These are phyloP conservation scores for Backusella sp. DNA, from an alignment of 192 early-diverging fungal genomes.

Conservation along the genomic window DNA sequence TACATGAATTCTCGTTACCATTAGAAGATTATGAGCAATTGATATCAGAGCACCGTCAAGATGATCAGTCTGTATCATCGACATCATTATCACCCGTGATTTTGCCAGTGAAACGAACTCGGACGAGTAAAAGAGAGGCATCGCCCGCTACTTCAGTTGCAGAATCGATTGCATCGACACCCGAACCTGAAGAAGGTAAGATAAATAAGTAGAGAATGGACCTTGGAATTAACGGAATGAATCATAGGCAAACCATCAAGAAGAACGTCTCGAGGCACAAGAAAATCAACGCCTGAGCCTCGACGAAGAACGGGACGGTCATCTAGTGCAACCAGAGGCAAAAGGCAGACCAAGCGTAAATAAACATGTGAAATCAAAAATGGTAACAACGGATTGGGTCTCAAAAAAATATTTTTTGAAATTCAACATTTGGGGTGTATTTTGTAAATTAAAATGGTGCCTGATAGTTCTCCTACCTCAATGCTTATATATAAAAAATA, in stretches of 20 bases:
- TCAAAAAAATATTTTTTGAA: background rate
- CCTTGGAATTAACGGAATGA: background rate
- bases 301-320: slow-evolving; percentile 14
- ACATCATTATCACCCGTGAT: slow-evolving; percentile 25
- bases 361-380: slow-evolving; percentile 18
- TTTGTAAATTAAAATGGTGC: background rate
- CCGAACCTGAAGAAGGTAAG: slow-evolving; percentile 52
- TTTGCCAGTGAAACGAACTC: slow-evolving; percentile 37
- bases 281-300: slow-evolving; percentile 30
- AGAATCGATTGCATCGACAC: slow-evolving; percentile 47
- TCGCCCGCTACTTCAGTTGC: slow-evolving; percentile 46
- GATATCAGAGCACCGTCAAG: slow-evolving; percentile 43
- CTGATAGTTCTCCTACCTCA: background rate
- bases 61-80: slow-evolving; percentile 29
- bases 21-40: slow-evolving; percentile 47
- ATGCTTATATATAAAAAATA: background rate
- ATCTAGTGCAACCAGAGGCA: slow-evolving; percentile 15
- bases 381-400: background rate
- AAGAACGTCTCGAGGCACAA: slow-evolving; percentile 19
- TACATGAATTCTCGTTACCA: slow-evolving; percentile 47
- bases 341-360: slow-evolving; percentile 23
- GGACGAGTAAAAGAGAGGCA: slow-evolving; percentile 37
- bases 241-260: slow-evolving; percentile 16
- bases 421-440: slow-evolving; percentile 7
- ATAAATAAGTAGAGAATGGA: background rate